Conservation (phyloP, 129 eudicot genomes). For the Lonicera japonica region DNA sequence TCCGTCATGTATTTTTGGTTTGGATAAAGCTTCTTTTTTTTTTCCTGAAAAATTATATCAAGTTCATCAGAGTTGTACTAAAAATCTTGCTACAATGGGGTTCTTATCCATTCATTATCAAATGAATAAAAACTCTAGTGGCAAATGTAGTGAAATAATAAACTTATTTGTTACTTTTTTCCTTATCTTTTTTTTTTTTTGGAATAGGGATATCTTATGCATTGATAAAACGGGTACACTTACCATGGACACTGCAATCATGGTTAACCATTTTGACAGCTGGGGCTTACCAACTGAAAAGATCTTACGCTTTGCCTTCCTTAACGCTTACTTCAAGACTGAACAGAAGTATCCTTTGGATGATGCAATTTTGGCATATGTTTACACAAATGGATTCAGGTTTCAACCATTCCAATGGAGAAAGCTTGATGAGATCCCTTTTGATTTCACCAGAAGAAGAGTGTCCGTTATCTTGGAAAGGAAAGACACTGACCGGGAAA, state of each 20-base stretch:
- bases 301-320: constrained; percentile 18
- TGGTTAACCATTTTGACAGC: constrained; percentile 15
- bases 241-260: constrained; percentile 14
- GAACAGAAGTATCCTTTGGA: constrained; percentile 29
- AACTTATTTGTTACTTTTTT: too few species aligned
- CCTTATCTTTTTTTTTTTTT: neutral
- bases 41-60: too few species aligned
- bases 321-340: constrained; percentile 21
- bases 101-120: too few species aligned
- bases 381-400: constrained; percentile 18
- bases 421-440: constrained; percentile 22
- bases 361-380: constrained; percentile 23
- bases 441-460: constrained; percentile 18
- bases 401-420: constrained; percentile 21
- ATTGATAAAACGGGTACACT: constrained; percentile 27
- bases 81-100: too few species aligned
- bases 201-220: constrained; percentile 25
- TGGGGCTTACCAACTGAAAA: constrained; percentile 20
- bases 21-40: too few species aligned
- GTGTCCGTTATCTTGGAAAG: constrained; percentile 23
- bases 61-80: too few species aligned
- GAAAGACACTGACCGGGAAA: neutral
- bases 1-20: too few species aligned
- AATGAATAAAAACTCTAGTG: too few species aligned
- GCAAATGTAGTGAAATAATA: too few species aligned